phyloP scores from a whole-genome alignment of 2,329 filamentous ascomycete genomes.

The Ciborinia camelliae region DNA sequence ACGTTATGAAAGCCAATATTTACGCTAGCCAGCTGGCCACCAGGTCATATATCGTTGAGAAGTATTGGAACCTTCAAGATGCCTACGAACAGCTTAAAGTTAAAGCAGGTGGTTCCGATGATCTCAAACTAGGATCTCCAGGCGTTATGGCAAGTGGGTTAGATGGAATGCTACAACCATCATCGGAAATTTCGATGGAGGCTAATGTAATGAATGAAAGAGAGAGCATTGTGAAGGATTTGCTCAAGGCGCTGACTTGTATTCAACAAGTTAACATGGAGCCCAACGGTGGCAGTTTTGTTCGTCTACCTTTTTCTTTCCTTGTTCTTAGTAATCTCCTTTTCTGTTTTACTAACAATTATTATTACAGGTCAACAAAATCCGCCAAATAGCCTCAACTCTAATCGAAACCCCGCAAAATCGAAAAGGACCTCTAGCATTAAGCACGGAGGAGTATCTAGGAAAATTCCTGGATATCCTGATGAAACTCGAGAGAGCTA shows the following conservation, averaged over 20 bases:
- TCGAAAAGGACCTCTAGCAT: slow-evolving; percentile 49
- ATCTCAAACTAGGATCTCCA: slow-evolving; percentile 23
- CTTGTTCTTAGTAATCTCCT: background rate
- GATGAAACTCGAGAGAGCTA: slow-evolving; percentile 60
- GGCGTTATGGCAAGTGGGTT: slow-evolving; percentile 32
- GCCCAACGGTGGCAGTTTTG: slow-evolving; percentile 61
- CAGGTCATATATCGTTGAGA: slow-evolving; percentile 79
- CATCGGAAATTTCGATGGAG: slow-evolving; percentile 42
- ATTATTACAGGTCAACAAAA: slow-evolving; percentile 63
- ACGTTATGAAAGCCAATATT: slow-evolving; percentile 91
- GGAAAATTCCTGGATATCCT: slow-evolving; percentile 71
- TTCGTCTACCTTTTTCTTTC: slow-evolving; percentile 41
- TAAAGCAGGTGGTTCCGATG: slow-evolving; percentile 14
- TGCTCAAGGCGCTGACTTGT: slow-evolving; percentile 69
- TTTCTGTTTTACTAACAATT: slow-evolving; percentile 15
- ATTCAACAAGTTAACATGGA: slow-evolving; percentile 86
- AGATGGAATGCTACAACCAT: slow-evolving; percentile 38
- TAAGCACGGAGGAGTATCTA: slow-evolving; percentile 67
- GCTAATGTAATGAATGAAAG: slow-evolving; percentile 67
- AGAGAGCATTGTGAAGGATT: slow-evolving; percentile 75
- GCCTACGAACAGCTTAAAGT: slow-evolving; percentile 51
- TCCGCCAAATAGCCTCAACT: slow-evolving; percentile 78
- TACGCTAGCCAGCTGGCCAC: slow-evolving; percentile 79
- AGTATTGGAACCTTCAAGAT: slow-evolving; percentile 76
- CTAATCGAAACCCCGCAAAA: slow-evolving; percentile 61